phyloP scores from a whole-genome alignment of 495 filamentous ascomycete species.

The Penicilliopsis zonata region DNA sequence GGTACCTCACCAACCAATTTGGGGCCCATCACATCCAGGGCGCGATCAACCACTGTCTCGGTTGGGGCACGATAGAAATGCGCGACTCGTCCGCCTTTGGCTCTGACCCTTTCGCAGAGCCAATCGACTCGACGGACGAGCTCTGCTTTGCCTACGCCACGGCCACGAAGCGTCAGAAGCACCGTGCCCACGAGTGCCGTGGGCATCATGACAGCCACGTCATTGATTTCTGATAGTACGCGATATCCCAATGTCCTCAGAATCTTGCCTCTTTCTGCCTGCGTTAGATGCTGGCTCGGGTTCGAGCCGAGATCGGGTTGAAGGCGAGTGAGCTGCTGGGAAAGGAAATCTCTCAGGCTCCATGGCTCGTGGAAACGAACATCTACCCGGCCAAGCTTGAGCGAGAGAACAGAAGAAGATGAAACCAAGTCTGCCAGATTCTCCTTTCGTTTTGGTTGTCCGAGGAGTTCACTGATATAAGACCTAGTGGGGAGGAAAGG shows the following conservation, averaged over 20 bases:
- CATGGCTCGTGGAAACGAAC: conserved; percentile 93
- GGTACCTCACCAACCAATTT: conserved; percentile 71
- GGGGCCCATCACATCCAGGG: conserved; percentile 80
- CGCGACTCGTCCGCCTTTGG: conserved; percentile 80
- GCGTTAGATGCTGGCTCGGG: conserved; percentile 27
- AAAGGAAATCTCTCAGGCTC: conserved; percentile 71
- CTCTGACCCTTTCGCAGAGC: conserved; percentile 71
- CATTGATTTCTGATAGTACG: conserved; percentile 87
- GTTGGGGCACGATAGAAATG: conserved; percentile 78
- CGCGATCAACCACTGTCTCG: conserved; percentile 72
- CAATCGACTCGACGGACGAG: conserved; percentile 80
- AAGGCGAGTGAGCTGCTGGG: conserved; percentile 51
- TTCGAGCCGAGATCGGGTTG: conserved; percentile 15
- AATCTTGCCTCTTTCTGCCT: conserved; percentile 45
- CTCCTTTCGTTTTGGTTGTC: conserved; percentile 88
- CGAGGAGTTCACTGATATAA: conserved; percentile 87
- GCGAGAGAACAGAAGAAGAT: conserved; percentile 76
- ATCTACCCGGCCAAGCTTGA: conserved; percentile 84
- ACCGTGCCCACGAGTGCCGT: conserved; percentile 92
- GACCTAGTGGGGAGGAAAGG: conserved; percentile 30
- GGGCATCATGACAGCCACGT: conserved; percentile 94
- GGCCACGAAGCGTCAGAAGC: conserved; percentile 78
- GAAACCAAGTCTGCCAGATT: conserved; percentile 80
- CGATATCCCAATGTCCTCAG: conserved; percentile 79
- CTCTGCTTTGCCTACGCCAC: conserved; percentile 81